Conservation (phyloP, 306 rosid species). For the Begonia loranthoides region DNA sequence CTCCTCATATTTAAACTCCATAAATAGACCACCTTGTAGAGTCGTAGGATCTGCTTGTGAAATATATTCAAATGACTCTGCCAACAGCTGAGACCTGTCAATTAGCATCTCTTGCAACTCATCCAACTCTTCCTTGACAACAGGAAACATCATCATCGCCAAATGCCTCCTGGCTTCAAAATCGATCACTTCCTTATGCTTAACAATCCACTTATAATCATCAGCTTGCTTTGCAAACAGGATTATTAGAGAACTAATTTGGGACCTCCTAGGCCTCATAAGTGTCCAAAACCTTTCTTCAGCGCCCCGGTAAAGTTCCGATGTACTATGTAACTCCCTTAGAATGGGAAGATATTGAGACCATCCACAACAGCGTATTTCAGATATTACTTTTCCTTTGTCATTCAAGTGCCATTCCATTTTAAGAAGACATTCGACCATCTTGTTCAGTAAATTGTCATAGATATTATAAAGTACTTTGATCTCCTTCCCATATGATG, state of each 20-base stretch:
- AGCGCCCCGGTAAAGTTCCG: constrained; percentile 34
- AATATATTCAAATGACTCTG: constrained; percentile 60
- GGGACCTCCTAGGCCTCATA: constrained; percentile 22
- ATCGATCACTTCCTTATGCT: constrained; percentile 35
- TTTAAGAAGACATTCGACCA: constrained; percentile 34
- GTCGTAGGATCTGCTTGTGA: constrained; percentile 27
- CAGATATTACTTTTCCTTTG: constrained; percentile 22
- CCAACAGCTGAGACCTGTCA: constrained; percentile 58
- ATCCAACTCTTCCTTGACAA: constrained; percentile 39
- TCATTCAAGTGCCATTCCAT: constrained; percentile 32
- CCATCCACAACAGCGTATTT: constrained; percentile 27
- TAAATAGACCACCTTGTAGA: constrained; percentile 41
- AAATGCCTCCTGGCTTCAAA: constrained; percentile 68
- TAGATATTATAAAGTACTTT: constrained; percentile 24
- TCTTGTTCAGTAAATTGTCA: constrained; percentile 25
- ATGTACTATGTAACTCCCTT: constrained; percentile 38
- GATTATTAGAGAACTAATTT: constrained; percentile 30
- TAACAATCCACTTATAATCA: constrained; percentile 51
- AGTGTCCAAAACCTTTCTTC: constrained; percentile 39
- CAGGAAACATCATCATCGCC: constrained; percentile 57
- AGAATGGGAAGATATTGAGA: constrained; percentile 41
- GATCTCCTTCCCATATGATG: constrained; percentile 21
- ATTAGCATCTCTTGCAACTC: constrained; percentile 74
- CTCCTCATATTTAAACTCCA: constrained; percentile 74
- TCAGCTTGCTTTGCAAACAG: constrained; percentile 27